Evolutionary conservation across 495 filamentous ascomycete genomes (phyloP), one percentile per base, ranked within the genome.

Genomic region (Talaromyces liani): DNA sequence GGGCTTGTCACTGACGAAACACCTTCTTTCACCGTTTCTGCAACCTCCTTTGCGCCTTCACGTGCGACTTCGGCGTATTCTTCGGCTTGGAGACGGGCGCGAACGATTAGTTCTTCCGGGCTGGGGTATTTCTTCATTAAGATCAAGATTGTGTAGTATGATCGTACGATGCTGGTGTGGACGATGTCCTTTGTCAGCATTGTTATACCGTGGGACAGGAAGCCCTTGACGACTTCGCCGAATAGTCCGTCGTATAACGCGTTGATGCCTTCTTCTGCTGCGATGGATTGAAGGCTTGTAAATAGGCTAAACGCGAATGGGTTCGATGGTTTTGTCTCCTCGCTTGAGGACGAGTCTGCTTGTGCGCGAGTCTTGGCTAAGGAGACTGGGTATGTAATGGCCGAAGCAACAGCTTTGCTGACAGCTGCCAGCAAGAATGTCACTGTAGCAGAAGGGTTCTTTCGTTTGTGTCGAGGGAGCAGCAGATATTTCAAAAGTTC

Each of bases 201-300:
- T n/a, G 91, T 92, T 27, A 91, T 84, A 1, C 92, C 93, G 67
- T 96, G 91, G 12, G 85, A 87, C 71, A 97, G 87, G 71, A 97
- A 96, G 0, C 89, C 90, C 69, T 91, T 94, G 5, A 93, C 68
- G 39, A 96, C 74, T 76, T 97, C 91, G 8, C 85, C 90, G 6
- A 76, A 75, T 0, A 96, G 74, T 12, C 93, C 93, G 20, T 89
- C 84, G 69, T 97, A 97, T 29, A 97, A 72, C 0, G 84, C 88
- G 2, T 70, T 67, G 7, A 88, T 64, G 1, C 93, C 93, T 63
- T 96, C 90, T 0, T 75, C 78, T 27, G 77, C 77, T 27, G 83
- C 84, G 58, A 93, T 92, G 3, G 79, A 73, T 1, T 84, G 70
- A 25, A 93, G 83, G 20, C 81, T 84, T 31, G 73, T 75, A 64